These are phyloP conservation scores for Mycena rosella DNA, from an alignment of 768 basidiomycete genomes.

Conservation along the genomic window DNA sequence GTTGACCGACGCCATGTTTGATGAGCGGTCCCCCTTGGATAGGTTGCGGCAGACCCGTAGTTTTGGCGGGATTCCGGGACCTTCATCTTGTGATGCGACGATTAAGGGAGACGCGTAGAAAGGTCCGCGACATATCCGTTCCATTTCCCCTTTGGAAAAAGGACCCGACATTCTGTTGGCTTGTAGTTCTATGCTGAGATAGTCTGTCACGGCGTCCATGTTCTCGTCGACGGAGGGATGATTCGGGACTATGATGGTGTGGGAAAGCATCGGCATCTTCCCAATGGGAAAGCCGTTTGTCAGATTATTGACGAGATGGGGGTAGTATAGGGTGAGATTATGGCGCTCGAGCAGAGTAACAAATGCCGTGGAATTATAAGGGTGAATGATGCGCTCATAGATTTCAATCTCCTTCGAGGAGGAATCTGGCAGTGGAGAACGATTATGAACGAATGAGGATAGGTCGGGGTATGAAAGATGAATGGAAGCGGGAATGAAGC, in stretches of 20 bases:
- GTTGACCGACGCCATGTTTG: constrained; percentile 34
- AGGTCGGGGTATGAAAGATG: constrained; percentile 29
- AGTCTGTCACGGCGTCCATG: not conserved
- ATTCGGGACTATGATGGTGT: constrained; percentile 27
- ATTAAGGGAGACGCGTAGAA: constrained; percentile 25
- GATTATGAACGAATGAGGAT: constrained; percentile 26
- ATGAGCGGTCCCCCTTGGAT: not conserved
- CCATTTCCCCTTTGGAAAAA: not conserved
- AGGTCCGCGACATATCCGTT: constrained; percentile 1
- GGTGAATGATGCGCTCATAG: constrained; percentile 43
- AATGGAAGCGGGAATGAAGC: too few relatives aligned
- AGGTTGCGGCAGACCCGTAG: too few relatives aligned
- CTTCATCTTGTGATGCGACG: too few relatives aligned
- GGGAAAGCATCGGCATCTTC: not conserved
- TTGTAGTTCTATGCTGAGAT: not conserved
- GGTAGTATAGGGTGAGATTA: constrained; percentile 38
- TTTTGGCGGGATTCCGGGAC: too few relatives aligned
- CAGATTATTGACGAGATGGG: constrained; percentile 46
- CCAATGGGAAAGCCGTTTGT: constrained; percentile 38
- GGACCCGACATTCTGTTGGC: constrained; percentile 33
- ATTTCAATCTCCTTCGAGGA: constrained; percentile 31
- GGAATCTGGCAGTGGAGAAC: constrained; percentile 28
- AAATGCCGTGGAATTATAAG: constrained; percentile 48
- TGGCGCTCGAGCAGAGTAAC: not conserved
- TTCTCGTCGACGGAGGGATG: constrained; percentile 26